Base-by-base conservation (phyloP, 2,329 filamentous ascomycete species). In the Colletotrichum siamense region DNA sequence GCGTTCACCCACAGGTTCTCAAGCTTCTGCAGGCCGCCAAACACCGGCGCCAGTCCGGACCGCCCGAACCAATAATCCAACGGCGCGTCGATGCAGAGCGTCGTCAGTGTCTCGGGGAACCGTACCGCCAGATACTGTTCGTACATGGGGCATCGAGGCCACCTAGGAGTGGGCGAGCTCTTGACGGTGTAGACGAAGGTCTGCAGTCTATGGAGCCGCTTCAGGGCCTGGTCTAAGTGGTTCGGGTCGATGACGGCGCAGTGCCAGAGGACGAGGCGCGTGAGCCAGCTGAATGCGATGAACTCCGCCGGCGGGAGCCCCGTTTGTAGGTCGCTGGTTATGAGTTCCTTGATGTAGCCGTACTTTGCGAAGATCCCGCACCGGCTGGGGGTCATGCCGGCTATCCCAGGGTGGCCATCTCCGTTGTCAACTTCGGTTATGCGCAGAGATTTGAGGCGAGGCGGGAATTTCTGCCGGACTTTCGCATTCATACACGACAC, bases 391-490 rank as follows among this genome's bases (percentile, higher is more conserved):
- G n/a, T 52, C n/a, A 52, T 52, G 0, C 6, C 44, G 44, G 44
- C n/a, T 22, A 52, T 52, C 2, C 44, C 44, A 22, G 44, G n/a
- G 4, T 13, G 44, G 1, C 44, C 44, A 13, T 52, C 44, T 8
- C 44, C 44, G 10, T 52, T 52, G 44, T 22, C 18, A 1, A 22
- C 44, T 22, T 22, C 22, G 0, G n/a, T 52, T 52, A 52, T 22
- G 0, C n/a, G 44, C 1, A 52, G 44, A 0, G 44, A 22, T 13
- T 8, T 22, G n/a, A 52, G 44, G 0, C 44, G 44, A 0, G 44
- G 44, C 0, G 44, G 44, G 6, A 52, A 8, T 22, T 1, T 52
- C n/a, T 52, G n/a, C 0, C 44, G 44, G 4, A 22, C 0, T 52
- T 8, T 52, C 6, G 8, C 9, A 22, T n/a, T 49, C 3, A 2